Percentiles rank a stretch among this genome's conserved stretches.
Evolutionary conservation across 345 rosid species (phyloP).

Genomic region (Nephelium lappaceum): DNA sequence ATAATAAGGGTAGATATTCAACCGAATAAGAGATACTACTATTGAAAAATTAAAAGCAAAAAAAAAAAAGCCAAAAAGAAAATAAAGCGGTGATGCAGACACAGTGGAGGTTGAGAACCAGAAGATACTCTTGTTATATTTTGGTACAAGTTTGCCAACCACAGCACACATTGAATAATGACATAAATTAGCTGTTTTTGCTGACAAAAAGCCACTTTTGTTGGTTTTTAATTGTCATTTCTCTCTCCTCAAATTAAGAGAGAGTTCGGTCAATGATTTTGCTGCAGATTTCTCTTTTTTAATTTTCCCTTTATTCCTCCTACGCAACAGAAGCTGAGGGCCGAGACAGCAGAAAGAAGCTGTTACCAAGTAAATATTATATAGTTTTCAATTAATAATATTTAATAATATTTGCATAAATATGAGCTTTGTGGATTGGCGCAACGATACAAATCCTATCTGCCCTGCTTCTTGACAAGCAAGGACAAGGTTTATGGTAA

Average conservation of each 20-base stretch:
- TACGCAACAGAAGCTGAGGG: neutral
- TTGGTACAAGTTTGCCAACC: conserved; percentile 12
- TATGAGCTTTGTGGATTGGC: too few species aligned
- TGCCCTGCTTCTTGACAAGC: too few species aligned
- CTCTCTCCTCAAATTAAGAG: neutral
- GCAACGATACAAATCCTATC: too few species aligned
- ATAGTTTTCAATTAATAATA: too few species aligned
- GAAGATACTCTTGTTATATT: neutral
- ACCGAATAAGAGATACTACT: neutral
- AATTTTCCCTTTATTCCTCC: neutral
- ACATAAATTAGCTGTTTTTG: conserved; percentile 20
- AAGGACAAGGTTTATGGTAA: too few species aligned
- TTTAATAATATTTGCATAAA: too few species aligned
- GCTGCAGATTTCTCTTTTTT: neutral
- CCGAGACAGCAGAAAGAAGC: neutral
- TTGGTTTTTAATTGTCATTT: neutral
- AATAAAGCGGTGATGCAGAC: neutral
- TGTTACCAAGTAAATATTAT: neutral
- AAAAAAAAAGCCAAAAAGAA: neutral
- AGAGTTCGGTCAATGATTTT: neutral
- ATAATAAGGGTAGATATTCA: too few species aligned
- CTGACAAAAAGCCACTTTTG: neutral
- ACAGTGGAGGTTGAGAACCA: neutral
- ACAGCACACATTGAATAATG: conserved; percentile 22
- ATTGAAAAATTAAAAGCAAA: neutral